Conservation (phyloP, 352 stramenopile species). For the Pythium brachiatum region DNA sequence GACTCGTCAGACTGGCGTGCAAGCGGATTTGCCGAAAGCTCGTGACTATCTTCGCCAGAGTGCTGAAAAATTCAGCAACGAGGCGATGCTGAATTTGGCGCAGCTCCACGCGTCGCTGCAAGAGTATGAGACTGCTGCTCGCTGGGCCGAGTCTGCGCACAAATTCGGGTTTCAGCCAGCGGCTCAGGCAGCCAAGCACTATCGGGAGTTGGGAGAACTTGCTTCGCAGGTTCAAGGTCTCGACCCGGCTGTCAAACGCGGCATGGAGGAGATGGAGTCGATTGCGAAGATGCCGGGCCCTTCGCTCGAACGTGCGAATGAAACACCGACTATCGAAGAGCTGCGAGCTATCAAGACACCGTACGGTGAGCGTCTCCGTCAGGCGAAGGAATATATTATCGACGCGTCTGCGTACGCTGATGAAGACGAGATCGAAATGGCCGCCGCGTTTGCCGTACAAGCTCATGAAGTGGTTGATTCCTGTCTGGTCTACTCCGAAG, state of each 20-base stretch:
- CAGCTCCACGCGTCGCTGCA: conserved; percentile 10
- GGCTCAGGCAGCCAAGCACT: background rate
- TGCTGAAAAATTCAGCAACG: conserved; percentile 9
- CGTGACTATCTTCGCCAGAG: conserved; percentile 9
- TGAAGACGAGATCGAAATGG: conserved; percentile 4
- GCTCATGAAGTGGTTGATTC: background rate
- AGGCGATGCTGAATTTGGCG: conserved; percentile 12
- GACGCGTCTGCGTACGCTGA: background rate
- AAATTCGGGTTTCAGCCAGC: conserved; percentile 2
- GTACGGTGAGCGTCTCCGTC: background rate
- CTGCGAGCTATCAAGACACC: background rate
- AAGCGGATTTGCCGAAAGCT: background rate
- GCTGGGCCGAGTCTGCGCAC: background rate
- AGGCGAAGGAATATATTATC: background rate
- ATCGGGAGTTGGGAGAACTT: background rate
- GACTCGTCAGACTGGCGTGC: background rate
- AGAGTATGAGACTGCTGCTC: background rate
- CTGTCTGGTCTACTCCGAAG: background rate
- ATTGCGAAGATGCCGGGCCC: background rate
- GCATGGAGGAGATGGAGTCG: background rate
- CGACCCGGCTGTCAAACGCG: background rate
- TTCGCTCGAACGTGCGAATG: background rate
- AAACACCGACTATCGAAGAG: background rate
- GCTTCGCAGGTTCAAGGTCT: background rate
- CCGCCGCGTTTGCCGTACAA: background rate